These are phyloP conservation scores for Penicillium sp. DNA, from an alignment of 2,329 filamentous ascomycete genomes.

Conservation along the genomic window DNA sequence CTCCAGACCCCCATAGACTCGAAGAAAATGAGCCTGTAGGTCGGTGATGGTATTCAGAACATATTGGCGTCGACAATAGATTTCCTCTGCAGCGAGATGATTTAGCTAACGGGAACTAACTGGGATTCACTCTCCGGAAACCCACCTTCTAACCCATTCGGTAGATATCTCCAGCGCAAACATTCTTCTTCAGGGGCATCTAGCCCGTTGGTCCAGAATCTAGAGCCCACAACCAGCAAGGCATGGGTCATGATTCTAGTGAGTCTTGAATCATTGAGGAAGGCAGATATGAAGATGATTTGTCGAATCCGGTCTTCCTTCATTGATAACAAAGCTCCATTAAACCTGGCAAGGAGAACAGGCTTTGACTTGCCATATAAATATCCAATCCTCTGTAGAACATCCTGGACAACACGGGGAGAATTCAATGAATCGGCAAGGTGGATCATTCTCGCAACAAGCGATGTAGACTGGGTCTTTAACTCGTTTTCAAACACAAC, in stretches of 20 bases:
- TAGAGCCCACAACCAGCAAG: conserved; percentile 40
- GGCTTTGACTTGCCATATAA: conserved; percentile 32
- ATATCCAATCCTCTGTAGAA: conserved; percentile 30
- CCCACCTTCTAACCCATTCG: conserved; percentile 43
- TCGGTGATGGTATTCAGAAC: conserved; percentile 46
- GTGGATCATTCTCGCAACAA: conserved; percentile 35
- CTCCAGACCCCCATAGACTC: conserved; percentile 42
- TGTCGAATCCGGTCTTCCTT: conserved; percentile 44
- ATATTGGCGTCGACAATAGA: conserved; percentile 43
- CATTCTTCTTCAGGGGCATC: conserved; percentile 22
- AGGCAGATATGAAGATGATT: conserved; percentile 38
- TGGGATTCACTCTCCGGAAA: neutral
- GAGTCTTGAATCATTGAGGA: conserved; percentile 31
- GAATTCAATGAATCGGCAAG: conserved; percentile 40
- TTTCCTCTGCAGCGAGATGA: conserved; percentile 35
- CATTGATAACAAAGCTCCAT: conserved; percentile 28
- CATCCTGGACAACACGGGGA: conserved; percentile 23
- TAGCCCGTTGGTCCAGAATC: conserved; percentile 35
- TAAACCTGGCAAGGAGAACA: conserved; percentile 25
- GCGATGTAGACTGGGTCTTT: conserved; percentile 29
- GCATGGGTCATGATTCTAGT: conserved; percentile 35
- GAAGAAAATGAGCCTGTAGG: conserved; percentile 44
- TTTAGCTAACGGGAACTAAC: conserved; percentile 5
- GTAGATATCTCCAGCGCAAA: conserved; percentile 40
- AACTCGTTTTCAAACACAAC: conserved; percentile 27